Evolutionary conservation across 345 rosid genomes (phyloP).

Genomic region (Citrus australasica): DNA sequence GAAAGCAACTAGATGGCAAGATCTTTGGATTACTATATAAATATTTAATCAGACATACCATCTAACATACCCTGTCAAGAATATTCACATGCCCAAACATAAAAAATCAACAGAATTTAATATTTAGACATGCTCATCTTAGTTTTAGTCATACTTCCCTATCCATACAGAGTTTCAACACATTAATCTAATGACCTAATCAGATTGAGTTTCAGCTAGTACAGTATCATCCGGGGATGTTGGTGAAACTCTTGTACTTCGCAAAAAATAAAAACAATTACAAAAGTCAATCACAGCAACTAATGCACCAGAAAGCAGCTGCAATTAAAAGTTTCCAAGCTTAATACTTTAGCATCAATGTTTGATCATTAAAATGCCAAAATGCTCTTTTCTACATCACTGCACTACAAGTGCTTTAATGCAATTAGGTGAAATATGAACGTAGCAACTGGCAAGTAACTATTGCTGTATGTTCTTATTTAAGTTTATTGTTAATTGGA

Average conservation of each 20-base stretch:
- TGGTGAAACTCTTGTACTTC: background rate
- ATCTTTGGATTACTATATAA: background rate
- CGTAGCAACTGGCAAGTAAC: no score
- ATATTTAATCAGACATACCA: background rate
- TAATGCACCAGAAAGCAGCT: background rate
- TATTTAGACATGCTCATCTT: background rate
- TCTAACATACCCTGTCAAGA: background rate
- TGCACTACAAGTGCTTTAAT: no score
- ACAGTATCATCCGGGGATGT: background rate
- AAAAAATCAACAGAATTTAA: background rate
- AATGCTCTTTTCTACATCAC: no score
- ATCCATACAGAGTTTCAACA: background rate
- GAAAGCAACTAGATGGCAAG: background rate
- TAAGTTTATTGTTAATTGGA: background rate
- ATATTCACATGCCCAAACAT: background rate
- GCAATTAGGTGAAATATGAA: no score
- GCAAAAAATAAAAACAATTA: background rate
- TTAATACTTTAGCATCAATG: background rate
- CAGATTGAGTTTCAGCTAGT: background rate
- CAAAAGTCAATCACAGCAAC: background rate
- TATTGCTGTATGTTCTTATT: background rate
- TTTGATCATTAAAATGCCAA: no score
- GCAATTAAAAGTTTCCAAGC: background rate
- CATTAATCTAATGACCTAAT: background rate
- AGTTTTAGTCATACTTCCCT: background rate